These are phyloP conservation scores for Stemphylium vesicarium DNA, from an alignment of 2,329 filamentous ascomycete genomes.

Conservation along the genomic window DNA sequence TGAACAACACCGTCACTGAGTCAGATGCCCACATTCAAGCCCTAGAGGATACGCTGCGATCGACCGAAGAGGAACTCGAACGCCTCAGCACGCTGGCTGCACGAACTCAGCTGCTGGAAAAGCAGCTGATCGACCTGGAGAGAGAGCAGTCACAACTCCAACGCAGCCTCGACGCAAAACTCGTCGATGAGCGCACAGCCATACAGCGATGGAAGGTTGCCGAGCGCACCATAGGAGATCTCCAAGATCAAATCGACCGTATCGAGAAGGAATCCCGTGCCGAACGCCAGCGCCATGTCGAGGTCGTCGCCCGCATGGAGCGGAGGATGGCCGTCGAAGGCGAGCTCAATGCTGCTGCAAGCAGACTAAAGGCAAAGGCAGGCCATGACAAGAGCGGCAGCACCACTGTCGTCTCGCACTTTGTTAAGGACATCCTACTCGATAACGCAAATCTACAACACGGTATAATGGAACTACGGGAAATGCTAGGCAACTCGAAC, in stretches of 20 bases:
- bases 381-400: constrained; percentile 64
- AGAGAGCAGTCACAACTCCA: constrained; percentile 79
- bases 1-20: constrained; percentile 79
- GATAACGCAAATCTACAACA: constrained; percentile 95
- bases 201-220: constrained; percentile 85
- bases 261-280: constrained; percentile 84
- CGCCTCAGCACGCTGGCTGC: constrained; percentile 75
- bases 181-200: constrained; percentile 78
- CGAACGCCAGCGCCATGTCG: constrained; percentile 80
- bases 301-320: constrained; percentile 84
- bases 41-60: constrained; percentile 77
- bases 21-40: constrained; percentile 81
- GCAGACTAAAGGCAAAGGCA: constrained; percentile 75
- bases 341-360: constrained; percentile 79
- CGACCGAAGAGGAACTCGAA: constrained; percentile 77
- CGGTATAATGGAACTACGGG: constrained; percentile 87
- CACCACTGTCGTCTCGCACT: constrained; percentile 84
- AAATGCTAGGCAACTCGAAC: constrained; percentile 89
- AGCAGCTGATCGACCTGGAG: constrained; percentile 79
- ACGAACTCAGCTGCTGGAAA: constrained; percentile 79
- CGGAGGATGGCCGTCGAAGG: constrained; percentile 80
- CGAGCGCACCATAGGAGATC: constrained; percentile 75
- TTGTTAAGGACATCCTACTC: constrained; percentile 92
- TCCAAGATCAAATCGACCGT: constrained; percentile 86
- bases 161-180: constrained; percentile 67